A percentile compares a stretch with the other conserved stretches of the same genome.
Evolutionary conservation across 2,329 filamentous ascomycete species (phyloP).

Genomic region (Penicillium sp.): DNA sequence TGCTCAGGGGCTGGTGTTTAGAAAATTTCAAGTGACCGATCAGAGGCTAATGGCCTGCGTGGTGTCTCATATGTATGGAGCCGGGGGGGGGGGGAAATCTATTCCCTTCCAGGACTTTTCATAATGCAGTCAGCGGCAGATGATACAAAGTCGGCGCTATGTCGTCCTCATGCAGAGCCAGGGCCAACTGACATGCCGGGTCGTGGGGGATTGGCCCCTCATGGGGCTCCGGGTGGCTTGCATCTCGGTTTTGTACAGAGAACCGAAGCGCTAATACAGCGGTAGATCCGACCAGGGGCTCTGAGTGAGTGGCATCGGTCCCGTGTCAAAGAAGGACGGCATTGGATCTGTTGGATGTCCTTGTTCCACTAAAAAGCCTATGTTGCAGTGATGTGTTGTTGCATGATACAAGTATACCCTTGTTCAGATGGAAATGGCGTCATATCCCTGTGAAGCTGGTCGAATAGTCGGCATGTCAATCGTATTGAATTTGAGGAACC

Average conservation of each 20-base stretch:
- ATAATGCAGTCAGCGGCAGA: slow-evolving; percentile 8
- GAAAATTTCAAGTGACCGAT: not conserved
- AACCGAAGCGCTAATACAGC: not conserved
- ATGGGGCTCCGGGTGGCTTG: slow-evolving; percentile 6
- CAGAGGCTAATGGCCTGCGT: not conserved
- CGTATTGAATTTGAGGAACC: not conserved
- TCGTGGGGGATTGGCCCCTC: slow-evolving; percentile 1
- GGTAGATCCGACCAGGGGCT: not conserved
- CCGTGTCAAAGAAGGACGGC: not conserved
- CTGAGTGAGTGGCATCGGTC: not conserved
- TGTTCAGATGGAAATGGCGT: slow-evolving; percentile 3
- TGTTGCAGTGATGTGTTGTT: not conserved
- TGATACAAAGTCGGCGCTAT: slow-evolving; percentile 1
- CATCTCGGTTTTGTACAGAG: not conserved
- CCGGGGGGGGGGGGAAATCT: not conserved
- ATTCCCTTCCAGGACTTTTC: not conserved
- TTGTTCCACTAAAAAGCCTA: not conserved
- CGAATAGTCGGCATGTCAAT: not conserved
- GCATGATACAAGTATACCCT: not conserved
- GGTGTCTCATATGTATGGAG: not conserved
- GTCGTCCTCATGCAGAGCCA: not conserved
- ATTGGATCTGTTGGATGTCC: not conserved
- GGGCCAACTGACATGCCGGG: not conserved
- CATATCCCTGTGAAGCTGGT: not conserved
- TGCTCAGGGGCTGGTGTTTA: slow-evolving; percentile 1